Evolutionary conservation across 495 filamentous ascomycete species (phyloP), one percentile per base, ranked within the genome.

Genomic region (Penicillium dipodomyicola): DNA sequence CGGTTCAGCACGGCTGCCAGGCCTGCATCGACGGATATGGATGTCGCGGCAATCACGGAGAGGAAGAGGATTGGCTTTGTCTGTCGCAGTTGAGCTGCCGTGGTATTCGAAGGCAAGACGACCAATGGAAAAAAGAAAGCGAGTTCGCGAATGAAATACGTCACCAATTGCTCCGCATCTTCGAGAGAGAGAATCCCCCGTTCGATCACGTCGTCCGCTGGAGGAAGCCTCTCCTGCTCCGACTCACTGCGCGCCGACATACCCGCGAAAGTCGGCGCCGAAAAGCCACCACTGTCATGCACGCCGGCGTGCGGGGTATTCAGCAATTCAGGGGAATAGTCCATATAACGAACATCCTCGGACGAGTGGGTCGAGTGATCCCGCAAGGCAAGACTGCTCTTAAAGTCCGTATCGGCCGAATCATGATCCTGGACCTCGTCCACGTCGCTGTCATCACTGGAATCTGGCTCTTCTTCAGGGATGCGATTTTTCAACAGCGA

Each of bases 1-100:
- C 68, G 71, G 60, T 80, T 78, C 7, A 83, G 65, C 25, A 70
- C 58, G 8, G 65, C 71, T 23, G 76, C 77, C 8, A 83, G 62
- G 1, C 67, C 58, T 2, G 69, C 63, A 54, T 82, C 72, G 1
- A 75, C 54, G 23, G 72, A 71, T 19, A 72, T 72, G 3, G 79
- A 65, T 1, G 79, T 76, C 8, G 77, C 80, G 0, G 80, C 72
- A 19, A 83, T 70, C 10, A 79, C 68, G 5, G 79, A 76, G 12
- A 82, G 67, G 56, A 82, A 82, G 4, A 83, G 70, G 4, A 75
- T 63, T 7, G 80, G 80, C 58, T 76, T 77, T n/a, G 68, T 61
- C 19, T 60, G 61, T 49, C 80, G 73, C 41, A 81, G 40, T 14
- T 77, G 69, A 15, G 69, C 65, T 19, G 74, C 73, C 1, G 77